Conservation (phyloP, 2,329 filamentous ascomycete species). For the Phialophora tarda region DNA sequence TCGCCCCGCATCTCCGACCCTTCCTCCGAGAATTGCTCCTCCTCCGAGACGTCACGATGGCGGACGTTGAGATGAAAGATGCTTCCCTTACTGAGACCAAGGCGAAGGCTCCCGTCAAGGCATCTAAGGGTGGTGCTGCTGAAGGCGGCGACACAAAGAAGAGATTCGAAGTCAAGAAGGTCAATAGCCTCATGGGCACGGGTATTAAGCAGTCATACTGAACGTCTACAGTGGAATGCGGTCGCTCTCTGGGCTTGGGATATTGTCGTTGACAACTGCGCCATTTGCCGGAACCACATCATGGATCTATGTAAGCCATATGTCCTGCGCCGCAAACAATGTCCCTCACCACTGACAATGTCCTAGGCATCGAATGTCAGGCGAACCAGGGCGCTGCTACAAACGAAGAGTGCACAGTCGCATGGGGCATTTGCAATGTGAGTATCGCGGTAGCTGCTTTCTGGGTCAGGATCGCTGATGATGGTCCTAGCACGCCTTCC, state of each 20-base stretch:
- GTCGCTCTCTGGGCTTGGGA: slow-evolving; percentile 99
- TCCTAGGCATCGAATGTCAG: slow-evolving; percentile 90
- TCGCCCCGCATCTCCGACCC: neutral
- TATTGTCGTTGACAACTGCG: slow-evolving; percentile 98
- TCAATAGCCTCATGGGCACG: slow-evolving; percentile 49
- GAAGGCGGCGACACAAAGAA: slow-evolving; percentile 75
- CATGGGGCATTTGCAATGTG: slow-evolving; percentile 99
- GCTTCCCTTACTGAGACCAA: slow-evolving; percentile 64
- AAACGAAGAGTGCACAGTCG: slow-evolving; percentile 96
- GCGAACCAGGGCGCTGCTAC: slow-evolving; percentile 97
- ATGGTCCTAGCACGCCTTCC: slow-evolving; percentile 83
- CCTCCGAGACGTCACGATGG: slow-evolving; percentile 63
- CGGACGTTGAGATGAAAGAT: slow-evolving; percentile 96
- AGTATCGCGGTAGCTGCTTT: slow-evolving; percentile 47
- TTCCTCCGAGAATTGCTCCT: slow-evolving; percentile 10
- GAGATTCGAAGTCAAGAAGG: slow-evolving; percentile 99
- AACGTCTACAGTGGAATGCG: slow-evolving; percentile 80
- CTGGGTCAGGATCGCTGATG: slow-evolving; percentile 16
- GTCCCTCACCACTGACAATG: slow-evolving; percentile 16
- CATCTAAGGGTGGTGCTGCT: slow-evolving; percentile 56
- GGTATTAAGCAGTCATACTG: slow-evolving; percentile 49
- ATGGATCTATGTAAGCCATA: slow-evolving; percentile 87
- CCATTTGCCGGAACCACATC: slow-evolving; percentile 98
- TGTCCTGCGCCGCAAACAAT: neutral
- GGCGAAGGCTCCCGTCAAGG: slow-evolving; percentile 63